Evolutionary conservation across 2,329 filamentous ascomycete species (phyloP).

Genomic region (Colletotrichum sansevieriae): DNA sequence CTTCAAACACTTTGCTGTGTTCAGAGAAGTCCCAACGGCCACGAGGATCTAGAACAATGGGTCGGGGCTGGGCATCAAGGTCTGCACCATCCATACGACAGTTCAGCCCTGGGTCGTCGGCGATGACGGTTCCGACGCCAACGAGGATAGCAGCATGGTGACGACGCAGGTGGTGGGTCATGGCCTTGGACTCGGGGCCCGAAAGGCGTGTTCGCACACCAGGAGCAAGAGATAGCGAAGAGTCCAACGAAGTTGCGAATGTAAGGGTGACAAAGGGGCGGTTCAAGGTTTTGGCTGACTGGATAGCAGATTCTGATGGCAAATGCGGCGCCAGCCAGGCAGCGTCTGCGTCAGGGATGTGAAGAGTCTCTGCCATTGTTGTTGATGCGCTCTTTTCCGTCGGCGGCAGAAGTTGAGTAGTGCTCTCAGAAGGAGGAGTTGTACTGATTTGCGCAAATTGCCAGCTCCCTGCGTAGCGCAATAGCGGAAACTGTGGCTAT

Average conservation of each 20-base stretch:
- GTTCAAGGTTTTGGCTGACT: conserved; percentile 14
- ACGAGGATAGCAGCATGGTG: conserved; percentile 87
- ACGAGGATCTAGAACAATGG: conserved; percentile 84
- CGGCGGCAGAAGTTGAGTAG: conserved; percentile 12
- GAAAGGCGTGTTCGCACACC: conserved; percentile 88
- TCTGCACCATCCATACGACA: conserved; percentile 76
- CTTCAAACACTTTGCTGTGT: conserved; percentile 74
- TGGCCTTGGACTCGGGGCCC: conserved; percentile 84
- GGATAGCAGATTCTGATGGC: conserved; percentile 34
- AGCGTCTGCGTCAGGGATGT: conserved; percentile 45
- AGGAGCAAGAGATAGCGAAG: conserved; percentile 79
- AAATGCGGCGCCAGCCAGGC: conserved; percentile 49
- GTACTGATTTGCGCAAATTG: conserved; percentile 21
- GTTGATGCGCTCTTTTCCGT: conserved; percentile 5
- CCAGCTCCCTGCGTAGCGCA: conserved; percentile 29
- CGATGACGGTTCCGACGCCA: conserved; percentile 85
- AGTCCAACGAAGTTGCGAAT: conserved; percentile 92
- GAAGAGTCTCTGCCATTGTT: conserved; percentile 46
- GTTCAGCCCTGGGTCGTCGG: conserved; percentile 89
- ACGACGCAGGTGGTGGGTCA: conserved; percentile 92
- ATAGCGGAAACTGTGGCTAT: conserved; percentile 30
- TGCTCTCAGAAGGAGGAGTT: not conserved
- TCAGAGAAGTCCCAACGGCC: conserved; percentile 76
- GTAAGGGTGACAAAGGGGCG: conserved; percentile 80
- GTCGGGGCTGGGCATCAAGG: conserved; percentile 76